These are phyloP conservation scores for Durio zibethinus DNA, from an alignment of 345 rosid genomes.

Conservation along the genomic window DNA sequence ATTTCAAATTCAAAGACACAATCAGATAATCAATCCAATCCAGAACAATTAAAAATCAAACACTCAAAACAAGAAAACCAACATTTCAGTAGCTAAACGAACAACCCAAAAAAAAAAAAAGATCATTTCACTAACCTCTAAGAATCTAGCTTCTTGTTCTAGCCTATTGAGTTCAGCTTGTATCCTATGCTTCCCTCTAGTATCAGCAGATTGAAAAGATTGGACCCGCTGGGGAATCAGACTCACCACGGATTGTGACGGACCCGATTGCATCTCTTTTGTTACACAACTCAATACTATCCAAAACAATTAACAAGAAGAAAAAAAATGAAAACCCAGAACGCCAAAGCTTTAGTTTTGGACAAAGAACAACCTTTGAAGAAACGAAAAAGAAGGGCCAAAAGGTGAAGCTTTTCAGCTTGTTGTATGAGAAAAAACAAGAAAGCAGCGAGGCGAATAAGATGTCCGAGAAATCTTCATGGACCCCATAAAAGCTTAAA, in stretches of 20 bases:
- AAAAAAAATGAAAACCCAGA: background rate
- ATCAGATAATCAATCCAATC: background rate
- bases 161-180: constrained; percentile 20
- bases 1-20: background rate
- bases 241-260: constrained; percentile 3
- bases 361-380: background rate
- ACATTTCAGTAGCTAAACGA: background rate
- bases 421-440: constrained; percentile 1
- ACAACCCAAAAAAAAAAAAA: background rate
- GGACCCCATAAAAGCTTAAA: constrained; percentile 16
- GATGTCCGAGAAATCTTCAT: constrained; percentile 16
- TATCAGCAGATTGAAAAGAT: constrained; percentile 5
- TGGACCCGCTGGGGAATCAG: constrained; percentile 7
- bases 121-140: constrained; percentile 14
- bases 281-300: background rate
- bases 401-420: constrained; percentile 11
- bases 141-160: constrained; percentile 19
- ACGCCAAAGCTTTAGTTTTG: background rate
- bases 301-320: background rate
- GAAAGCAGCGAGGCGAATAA: background rate
- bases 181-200: constrained; percentile 22
- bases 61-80: background rate
- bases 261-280: constrained; percentile 15
- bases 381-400: background rate
- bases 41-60: background rate